phyloP scores from a whole-genome alignment of 2,329 filamentous ascomycete species.

The Pezizomycotina sp. region DNA sequence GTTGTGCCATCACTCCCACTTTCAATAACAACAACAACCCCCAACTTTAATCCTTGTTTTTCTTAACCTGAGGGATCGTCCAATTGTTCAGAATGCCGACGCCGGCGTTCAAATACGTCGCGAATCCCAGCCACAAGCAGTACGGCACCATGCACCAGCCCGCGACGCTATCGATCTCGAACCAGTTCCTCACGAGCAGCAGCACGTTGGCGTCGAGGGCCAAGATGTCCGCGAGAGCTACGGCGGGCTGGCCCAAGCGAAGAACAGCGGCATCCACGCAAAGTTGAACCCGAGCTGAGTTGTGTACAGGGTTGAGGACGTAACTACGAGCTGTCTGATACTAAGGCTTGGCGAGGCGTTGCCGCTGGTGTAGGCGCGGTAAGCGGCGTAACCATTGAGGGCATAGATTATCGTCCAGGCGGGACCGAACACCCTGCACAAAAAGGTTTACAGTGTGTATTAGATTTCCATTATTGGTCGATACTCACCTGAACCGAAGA shows the following conservation, averaged over 20 bases:
- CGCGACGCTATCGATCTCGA: slow-evolving; percentile 52
- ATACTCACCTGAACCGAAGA: too few species aligned
- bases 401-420: slow-evolving; percentile 52
- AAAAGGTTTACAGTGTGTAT: too few species aligned
- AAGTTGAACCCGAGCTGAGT: slow-evolving; percentile 74
- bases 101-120: slow-evolving; percentile 63
- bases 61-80: slow-evolving; percentile 41
- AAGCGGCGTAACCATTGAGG: slow-evolving; percentile 75
- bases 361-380: slow-evolving; percentile 54
- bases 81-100: slow-evolving; percentile 53
- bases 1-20: too few species aligned
- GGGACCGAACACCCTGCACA: slow-evolving; percentile 50
- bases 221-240: slow-evolving; percentile 59
- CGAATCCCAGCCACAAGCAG: slow-evolving; percentile 70
- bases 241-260: slow-evolving; percentile 54
- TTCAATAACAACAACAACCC: too few species aligned
- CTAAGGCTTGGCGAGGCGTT: slow-evolving; percentile 41
- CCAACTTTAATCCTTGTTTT: too few species aligned
- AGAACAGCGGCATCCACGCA: slow-evolving; percentile 87
- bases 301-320: slow-evolving; percentile 65
- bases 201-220: slow-evolving; percentile 54
- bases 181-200: slow-evolving; percentile 63
- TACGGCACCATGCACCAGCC: slow-evolving; percentile 68
- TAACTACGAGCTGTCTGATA: slow-evolving; percentile 43
- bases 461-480: too few species aligned